Conservation (phyloP, 2,329 filamentous ascomycete genomes). For the Rhynchosporium agropyri region DNA sequence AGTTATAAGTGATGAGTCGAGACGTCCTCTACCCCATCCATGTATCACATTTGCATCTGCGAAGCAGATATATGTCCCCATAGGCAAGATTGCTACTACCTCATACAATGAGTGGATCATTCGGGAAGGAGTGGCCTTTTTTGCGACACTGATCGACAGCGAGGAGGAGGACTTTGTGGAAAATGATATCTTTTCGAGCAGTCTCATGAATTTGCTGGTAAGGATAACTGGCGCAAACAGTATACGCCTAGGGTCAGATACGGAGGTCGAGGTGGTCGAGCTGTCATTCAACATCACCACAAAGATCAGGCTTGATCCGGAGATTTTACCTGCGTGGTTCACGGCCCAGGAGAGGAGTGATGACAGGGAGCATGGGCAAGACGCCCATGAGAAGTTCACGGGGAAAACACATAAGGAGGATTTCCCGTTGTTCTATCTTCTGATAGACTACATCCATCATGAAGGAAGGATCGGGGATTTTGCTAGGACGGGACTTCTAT, state of each 20-base stretch:
- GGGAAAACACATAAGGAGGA: conserved; percentile 87
- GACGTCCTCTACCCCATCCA: conserved; percentile 84
- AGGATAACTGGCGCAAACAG: conserved; percentile 75
- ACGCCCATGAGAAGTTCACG: conserved; percentile 70
- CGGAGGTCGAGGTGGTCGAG: conserved; percentile 87
- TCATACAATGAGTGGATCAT: conserved; percentile 86
- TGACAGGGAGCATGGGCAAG: conserved; percentile 42
- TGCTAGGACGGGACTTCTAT: conserved; percentile 88
- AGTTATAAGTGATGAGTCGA: conserved; percentile 86
- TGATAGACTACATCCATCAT: conserved; percentile 96
- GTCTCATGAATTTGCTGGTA: conserved; percentile 82
- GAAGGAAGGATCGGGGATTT: conserved; percentile 96
- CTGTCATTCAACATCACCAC: conserved; percentile 94
- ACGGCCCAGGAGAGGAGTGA: conserved; percentile 55
- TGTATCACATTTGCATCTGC: conserved; percentile 86
- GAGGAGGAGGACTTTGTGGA: conserved; percentile 95
- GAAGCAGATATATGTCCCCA: conserved; percentile 85
- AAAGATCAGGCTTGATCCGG: conserved; percentile 88
- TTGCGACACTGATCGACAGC: conserved; percentile 90
- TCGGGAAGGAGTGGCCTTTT: conserved; percentile 80
- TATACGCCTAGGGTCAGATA: conserved; percentile 74
- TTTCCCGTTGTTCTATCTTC: conserved; percentile 92
- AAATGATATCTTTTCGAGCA: conserved; percentile 81
- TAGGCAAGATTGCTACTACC: conserved; percentile 85
- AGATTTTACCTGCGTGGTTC: conserved; percentile 91